These are phyloP conservation scores for Sambucus nigra DNA, from an alignment of 129 eudicot species.

Conservation along the genomic window DNA sequence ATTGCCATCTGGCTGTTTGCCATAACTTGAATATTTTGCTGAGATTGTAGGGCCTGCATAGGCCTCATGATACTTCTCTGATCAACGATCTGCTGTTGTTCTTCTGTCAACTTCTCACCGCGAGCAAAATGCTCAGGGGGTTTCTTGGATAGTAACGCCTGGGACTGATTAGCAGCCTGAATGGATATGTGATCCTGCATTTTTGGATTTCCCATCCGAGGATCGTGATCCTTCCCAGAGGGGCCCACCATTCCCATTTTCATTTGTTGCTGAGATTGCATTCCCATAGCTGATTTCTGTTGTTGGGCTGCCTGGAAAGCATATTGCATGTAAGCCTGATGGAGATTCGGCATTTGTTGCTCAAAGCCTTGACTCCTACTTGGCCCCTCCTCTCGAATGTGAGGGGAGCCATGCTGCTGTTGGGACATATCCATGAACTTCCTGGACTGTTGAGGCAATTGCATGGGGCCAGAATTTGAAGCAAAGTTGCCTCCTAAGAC, in stretches of 20 bases:
- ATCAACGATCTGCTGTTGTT: constrained; percentile 33
- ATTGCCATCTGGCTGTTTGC: constrained; percentile 45
- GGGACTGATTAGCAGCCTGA: constrained; percentile 36
- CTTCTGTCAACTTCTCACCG: constrained; percentile 47
- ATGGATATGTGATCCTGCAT: constrained; percentile 44
- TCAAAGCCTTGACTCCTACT: constrained; percentile 57
- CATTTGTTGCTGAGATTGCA: constrained; percentile 68
- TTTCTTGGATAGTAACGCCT: constrained; percentile 43
- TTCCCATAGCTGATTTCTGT: constrained; percentile 52
- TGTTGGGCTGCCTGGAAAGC: constrained; percentile 61
- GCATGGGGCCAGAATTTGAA: constrained; percentile 50
- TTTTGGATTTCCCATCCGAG: constrained; percentile 42
- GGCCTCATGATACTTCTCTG: constrained; percentile 43
- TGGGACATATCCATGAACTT: constrained; percentile 35
- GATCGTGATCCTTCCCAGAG: constrained; percentile 52
- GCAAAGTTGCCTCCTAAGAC: constrained; percentile 53
- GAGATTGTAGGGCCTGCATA: constrained; percentile 49
- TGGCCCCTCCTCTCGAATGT: constrained; percentile 49
- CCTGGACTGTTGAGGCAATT: constrained; percentile 52
- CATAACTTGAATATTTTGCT: constrained; percentile 47
- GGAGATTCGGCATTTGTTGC: constrained; percentile 64
- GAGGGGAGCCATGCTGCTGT: constrained; percentile 54
- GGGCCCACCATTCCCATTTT: constrained; percentile 51
- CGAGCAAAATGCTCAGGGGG: constrained; percentile 45
- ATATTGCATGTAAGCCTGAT: constrained; percentile 82